Percentiles rank a stretch among this genome's conserved stretches.
Conservation (phyloP, 805 yeast species). For the Kodamaea fukazawae region DNA sequence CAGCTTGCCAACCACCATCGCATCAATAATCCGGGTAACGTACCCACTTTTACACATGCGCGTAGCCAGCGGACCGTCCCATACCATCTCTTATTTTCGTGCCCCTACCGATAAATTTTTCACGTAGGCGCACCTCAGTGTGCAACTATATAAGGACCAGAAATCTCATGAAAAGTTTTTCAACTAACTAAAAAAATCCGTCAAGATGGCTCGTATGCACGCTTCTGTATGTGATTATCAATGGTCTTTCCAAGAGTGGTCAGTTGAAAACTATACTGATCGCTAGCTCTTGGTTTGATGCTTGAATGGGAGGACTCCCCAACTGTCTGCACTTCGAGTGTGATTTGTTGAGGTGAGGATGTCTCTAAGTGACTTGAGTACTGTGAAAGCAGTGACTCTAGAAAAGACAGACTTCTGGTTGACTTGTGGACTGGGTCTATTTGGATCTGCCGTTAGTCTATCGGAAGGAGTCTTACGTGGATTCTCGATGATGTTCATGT, state of each 20-base stretch:
- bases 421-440: too few species aligned
- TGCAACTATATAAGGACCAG: conserved; percentile 8
- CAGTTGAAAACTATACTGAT: conserved; percentile 8
- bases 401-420: too few species aligned
- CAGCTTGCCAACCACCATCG: too few species aligned
- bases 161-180: conserved; percentile 13
- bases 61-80: too few species aligned
- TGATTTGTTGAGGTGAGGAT: too few species aligned
- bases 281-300: conserved; percentile 25
- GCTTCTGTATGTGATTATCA: conserved; percentile 73
- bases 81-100: too few species aligned
- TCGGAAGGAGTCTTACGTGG: too few species aligned
- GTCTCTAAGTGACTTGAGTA: too few species aligned
- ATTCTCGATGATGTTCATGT: too few species aligned
- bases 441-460: too few species aligned
- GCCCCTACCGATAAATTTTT: conserved; percentile 20
- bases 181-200: conserved; percentile 33
- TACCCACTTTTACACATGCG: not conserved
- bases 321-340: not conserved
- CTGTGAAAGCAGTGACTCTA: too few species aligned
- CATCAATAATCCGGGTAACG: not conserved
- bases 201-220: conserved; percentile 99
- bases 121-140: conserved; percentile 3
- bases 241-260: conserved; percentile 17
- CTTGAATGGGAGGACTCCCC: conserved; percentile 7